Evolutionary conservation across 495 filamentous ascomycete species (phyloP), one percentile per base, ranked within the genome.

Genomic region (Daldinia concentrica): DNA sequence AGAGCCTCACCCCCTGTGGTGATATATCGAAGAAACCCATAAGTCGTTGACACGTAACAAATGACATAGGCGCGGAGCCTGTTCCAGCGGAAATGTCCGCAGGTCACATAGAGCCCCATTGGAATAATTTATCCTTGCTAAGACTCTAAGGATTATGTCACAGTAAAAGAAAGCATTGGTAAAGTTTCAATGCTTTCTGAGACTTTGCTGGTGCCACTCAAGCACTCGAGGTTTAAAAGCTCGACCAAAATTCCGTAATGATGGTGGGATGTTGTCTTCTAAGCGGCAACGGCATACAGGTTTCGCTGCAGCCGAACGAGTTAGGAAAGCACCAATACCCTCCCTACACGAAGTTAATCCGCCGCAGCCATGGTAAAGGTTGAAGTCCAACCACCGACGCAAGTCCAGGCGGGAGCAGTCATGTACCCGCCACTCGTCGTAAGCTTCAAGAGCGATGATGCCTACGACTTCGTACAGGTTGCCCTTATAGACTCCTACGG

Each of bases 351-450:
- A 55, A 66, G 55, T 34, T 36, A 14, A 29, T 19, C 22, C 29
- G 43, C 58, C 55, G 58, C 34, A 62, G 45, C 24, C 66, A 73
- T 73, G 71, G 58, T 69, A 15, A 66, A 58, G 0, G 52, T 73
- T 51, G 71, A 73, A 69, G 71, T 73, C 37, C 71, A 73, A 50
- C 71, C 71, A 2, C 71, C 71, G 4, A 48, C 62, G 11, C 71
- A 73, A 60, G 58, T 22, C 51, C 71, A 69, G 51, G 71, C 71
- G 6, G 71, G 71, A 17, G 57, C 52, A 17, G 57, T 73, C 14
- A 22, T 73, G 39, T 73, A 73, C n/a, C 71, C 71, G 43, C 71
- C 71, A 5, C 71, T 73, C 15, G 71, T 73, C 1, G 50, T 73
- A 11, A 73, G 71, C 24, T 69, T 62, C n/a, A 52, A 58, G 6